Conservation (phyloP, 495 filamentous ascomycete genomes). For the Melanomma pulvis-pyrius region DNA sequence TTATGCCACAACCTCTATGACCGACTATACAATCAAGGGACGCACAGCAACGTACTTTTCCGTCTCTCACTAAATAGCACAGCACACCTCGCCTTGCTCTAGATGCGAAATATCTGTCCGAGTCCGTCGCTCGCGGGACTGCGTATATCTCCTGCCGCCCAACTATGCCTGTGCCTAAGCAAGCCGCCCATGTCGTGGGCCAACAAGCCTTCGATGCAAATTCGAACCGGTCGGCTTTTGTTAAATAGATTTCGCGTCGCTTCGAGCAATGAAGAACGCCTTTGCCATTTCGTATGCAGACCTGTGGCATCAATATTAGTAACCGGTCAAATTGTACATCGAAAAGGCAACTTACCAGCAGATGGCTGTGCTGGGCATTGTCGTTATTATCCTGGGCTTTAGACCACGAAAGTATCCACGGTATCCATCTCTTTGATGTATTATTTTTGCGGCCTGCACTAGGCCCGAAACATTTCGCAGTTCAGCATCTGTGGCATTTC, state of each 20-base stretch:
- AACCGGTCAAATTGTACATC: neutral
- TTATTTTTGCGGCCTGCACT: constrained; percentile 75
- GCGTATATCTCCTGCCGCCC: neutral
- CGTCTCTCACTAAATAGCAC: constrained; percentile 5
- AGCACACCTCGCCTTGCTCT: constrained; percentile 20
- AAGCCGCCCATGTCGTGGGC: neutral
- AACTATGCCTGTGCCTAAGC: neutral
- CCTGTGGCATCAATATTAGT: constrained; percentile 49
- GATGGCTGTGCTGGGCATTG: constrained; percentile 98
- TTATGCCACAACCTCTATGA: constrained; percentile 31
- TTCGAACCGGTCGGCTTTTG: neutral
- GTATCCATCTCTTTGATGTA: constrained; percentile 81
- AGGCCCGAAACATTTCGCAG: constrained; percentile 84
- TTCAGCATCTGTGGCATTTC: constrained; percentile 76
- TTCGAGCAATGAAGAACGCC: constrained; percentile 63
- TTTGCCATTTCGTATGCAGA: constrained; percentile 81
- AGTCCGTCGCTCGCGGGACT: neutral
- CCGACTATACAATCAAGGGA: constrained; percentile 32
- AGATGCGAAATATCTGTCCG: constrained; percentile 6
- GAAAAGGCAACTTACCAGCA: constrained; percentile 73
- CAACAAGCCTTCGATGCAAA: neutral
- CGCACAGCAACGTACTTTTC: constrained; percentile 7
- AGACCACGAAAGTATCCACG: constrained; percentile 90
- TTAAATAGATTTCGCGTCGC: constrained; percentile 8
- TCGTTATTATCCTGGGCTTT: constrained; percentile 87